A percentile compares a stretch with the other conserved stretches of the same genome.
Evolutionary conservation across 176 grass and related monocot species (phyloP).

Genomic region (Musa itinerans): DNA sequence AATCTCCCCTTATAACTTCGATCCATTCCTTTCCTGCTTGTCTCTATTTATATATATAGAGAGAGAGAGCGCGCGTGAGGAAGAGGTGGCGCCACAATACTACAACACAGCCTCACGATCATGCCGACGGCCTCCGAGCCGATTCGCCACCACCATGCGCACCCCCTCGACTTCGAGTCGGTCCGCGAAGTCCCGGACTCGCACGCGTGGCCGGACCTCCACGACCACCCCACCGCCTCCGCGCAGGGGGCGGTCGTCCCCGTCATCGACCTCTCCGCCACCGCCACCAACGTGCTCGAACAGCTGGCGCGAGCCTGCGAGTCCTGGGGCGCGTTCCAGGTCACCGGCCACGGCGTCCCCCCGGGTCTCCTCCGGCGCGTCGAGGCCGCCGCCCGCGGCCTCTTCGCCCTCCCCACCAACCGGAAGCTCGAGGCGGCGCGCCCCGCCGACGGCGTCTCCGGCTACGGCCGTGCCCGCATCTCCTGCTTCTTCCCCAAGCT

Average conservation of each 20-base stretch:
- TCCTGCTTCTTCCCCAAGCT: slow-evolving; percentile 87
- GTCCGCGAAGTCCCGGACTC: slow-evolving; percentile 55
- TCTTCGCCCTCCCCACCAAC: slow-evolving; percentile 68
- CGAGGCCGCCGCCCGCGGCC: slow-evolving; percentile 44
- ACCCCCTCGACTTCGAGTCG: slow-evolving; percentile 41
- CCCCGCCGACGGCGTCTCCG: slow-evolving; percentile 28
- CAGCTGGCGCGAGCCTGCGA: slow-evolving; percentile 44
- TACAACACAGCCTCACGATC: neutral
- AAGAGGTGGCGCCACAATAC: neutral
- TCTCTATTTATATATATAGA: neutral
- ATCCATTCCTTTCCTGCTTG: neutral
- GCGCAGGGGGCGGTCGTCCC: slow-evolving; percentile 41
- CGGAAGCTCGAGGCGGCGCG: slow-evolving; percentile 65
- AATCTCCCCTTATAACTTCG: neutral
- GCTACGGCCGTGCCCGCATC: slow-evolving; percentile 50
- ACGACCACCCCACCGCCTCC: slow-evolving; percentile 38
- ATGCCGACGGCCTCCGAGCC: neutral
- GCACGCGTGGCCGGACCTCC: slow-evolving; percentile 62
- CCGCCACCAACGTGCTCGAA: neutral
- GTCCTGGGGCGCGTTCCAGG: slow-evolving; percentile 79
- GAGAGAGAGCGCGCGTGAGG: neutral
- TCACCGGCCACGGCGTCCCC: slow-evolving; percentile 44
- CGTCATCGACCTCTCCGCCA: slow-evolving; percentile 45
- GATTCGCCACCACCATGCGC: slow-evolving; percentile 12
- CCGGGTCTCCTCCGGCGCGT: slow-evolving; percentile 33